Percentiles rank a stretch among this genome's conserved stretches.
Evolutionary conservation across 768 basidiomycete genomes (phyloP).

Genomic region (Galerina marginata): DNA sequence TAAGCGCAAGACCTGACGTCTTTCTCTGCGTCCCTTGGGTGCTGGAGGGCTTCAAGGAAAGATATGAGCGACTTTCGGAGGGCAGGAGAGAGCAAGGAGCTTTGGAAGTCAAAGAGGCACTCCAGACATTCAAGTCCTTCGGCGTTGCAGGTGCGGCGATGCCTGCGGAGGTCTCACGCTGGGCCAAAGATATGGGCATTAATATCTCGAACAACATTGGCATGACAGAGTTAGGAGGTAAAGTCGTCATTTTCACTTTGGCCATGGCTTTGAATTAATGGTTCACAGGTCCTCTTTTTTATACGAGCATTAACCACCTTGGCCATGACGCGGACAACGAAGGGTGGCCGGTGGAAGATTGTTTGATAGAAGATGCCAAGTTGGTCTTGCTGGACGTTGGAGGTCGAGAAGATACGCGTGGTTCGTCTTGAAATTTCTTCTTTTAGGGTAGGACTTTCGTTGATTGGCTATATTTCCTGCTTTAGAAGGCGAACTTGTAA

Average conservation of each 20-base stretch:
- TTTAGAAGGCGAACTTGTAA: constrained; percentile 31
- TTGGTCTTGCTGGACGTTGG: constrained; percentile 24
- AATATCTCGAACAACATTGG: constrained; percentile 27
- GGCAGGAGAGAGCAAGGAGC: constrained; percentile 6
- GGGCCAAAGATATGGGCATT: constrained; percentile 25
- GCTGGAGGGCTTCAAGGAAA: constrained; percentile 27
- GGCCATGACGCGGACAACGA: constrained; percentile 4
- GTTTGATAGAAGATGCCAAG: constrained; percentile 22
- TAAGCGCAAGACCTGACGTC: constrained; percentile 17
- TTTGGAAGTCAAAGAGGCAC: not conserved
- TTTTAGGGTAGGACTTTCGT: not conserved
- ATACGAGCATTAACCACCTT: constrained; percentile 4
- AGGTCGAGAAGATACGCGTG: constrained; percentile 15
- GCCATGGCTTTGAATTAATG: not conserved
- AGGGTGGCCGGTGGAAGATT: constrained; percentile 23
- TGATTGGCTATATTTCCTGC: not conserved
- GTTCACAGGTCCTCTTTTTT: constrained; percentile 28
- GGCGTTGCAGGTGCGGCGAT: constrained; percentile 27
- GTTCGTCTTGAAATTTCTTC: constrained; percentile 2
- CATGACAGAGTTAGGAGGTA: constrained; percentile 36
- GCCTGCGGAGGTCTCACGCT: constrained; percentile 20
- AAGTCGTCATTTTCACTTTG: not conserved
- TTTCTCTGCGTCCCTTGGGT: constrained; percentile 33
- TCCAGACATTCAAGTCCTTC: constrained; percentile 25
- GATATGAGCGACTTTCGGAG: constrained; percentile 1